These are phyloP conservation scores for Myochromella boudieri DNA, from an alignment of 768 basidiomycete genomes.

Conservation along the genomic window DNA sequence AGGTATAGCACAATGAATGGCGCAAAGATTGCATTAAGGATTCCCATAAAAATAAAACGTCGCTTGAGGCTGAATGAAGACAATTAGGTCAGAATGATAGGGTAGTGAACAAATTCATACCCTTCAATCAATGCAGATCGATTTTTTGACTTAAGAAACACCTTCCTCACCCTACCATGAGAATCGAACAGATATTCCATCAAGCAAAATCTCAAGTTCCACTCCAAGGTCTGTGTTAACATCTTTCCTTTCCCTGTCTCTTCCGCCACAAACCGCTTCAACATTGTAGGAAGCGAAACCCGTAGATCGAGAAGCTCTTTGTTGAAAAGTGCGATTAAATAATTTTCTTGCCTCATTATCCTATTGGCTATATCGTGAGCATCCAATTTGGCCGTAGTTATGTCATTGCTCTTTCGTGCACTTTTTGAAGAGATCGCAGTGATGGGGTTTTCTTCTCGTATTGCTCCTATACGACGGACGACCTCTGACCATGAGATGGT, in stretches of 20 bases:
- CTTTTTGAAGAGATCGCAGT: conserved; percentile 77
- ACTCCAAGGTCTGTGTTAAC: conserved; percentile 89
- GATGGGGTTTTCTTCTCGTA: conserved; percentile 90
- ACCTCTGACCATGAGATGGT: conserved; percentile 97
- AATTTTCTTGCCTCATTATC: conserved; percentile 98
- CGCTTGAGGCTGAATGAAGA: conserved; percentile 60
- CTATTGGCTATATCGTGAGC: conserved; percentile 98
- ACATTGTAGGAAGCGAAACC: conserved; percentile 68
- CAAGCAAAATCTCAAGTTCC: conserved; percentile 95
- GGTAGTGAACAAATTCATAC: conserved; percentile 42
- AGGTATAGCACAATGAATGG: conserved; percentile 97
- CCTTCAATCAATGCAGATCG: conserved; percentile 76
- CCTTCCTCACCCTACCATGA: conserved; percentile 87
- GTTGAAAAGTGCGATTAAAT: conserved; percentile 96
- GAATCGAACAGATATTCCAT: conserved; percentile 93
- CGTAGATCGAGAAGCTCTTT: conserved; percentile 91
- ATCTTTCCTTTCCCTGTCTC: conserved; percentile 71
- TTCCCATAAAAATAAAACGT: conserved; percentile 95
- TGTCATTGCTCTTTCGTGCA: conserved; percentile 51
- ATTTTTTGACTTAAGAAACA: conserved; percentile 87
- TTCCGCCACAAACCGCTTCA: conserved; percentile 50
- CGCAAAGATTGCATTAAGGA: conserved; percentile 92
- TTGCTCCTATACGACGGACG: conserved; percentile 84
- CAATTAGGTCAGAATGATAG: too few relatives aligned
- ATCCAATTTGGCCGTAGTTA: conserved; percentile 84